A percentile compares a stretch with the other conserved stretches of the same genome.
These are phyloP conservation scores for Leccinum truebloodii DNA, from an alignment of 768 basidiomycete species.

Conservation along the genomic window DNA sequence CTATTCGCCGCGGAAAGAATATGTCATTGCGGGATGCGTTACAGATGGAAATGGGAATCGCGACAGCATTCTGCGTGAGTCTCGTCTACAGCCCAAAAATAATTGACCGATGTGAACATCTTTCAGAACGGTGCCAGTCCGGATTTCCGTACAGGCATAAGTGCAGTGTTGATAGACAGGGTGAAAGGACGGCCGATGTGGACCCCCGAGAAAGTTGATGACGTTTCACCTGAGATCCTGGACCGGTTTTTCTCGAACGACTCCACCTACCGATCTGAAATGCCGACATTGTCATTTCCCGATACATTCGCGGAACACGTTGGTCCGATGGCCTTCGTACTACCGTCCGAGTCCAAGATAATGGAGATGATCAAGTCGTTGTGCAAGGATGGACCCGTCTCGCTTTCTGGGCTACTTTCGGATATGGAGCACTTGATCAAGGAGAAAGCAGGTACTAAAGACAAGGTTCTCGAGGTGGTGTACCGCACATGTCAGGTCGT, in stretches of 20 bases:
- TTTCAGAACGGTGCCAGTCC: constrained; percentile 69
- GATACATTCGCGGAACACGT: constrained; percentile 31
- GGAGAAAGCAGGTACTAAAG: constrained; percentile 59
- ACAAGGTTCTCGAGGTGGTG: constrained; percentile 79
- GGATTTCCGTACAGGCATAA: constrained; percentile 86
- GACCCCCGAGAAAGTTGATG: constrained; percentile 63
- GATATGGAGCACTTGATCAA: constrained; percentile 24
- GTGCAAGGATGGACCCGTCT: constrained; percentile 43
- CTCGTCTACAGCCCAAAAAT: constrained; percentile 6
- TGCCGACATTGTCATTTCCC: constrained; percentile 47
- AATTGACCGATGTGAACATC: constrained; percentile 12
- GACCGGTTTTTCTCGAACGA: constrained; percentile 64
- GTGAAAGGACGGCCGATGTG: constrained; percentile 60
- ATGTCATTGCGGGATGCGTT: constrained; percentile 66
- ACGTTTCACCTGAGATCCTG: constrained; percentile 60
- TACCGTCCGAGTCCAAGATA: constrained; percentile 82
- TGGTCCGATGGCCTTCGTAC: constrained; percentile 43
- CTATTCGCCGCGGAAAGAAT: constrained; percentile 69
- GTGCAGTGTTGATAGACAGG: constrained; percentile 60
- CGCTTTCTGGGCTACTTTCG: constrained; percentile 24
- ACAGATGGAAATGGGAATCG: constrained; percentile 85
- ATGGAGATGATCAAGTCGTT: constrained; percentile 50
- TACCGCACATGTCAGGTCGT: constrained; percentile 63
- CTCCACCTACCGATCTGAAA: constrained; percentile 48
- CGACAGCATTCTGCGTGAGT: constrained; percentile 87